Percentiles rank a stretch among this genome's conserved stretches.
These are phyloP conservation scores for Hypoxylon fuscum DNA, from an alignment of 495 filamentous ascomycete genomes.

Conservation along the genomic window DNA sequence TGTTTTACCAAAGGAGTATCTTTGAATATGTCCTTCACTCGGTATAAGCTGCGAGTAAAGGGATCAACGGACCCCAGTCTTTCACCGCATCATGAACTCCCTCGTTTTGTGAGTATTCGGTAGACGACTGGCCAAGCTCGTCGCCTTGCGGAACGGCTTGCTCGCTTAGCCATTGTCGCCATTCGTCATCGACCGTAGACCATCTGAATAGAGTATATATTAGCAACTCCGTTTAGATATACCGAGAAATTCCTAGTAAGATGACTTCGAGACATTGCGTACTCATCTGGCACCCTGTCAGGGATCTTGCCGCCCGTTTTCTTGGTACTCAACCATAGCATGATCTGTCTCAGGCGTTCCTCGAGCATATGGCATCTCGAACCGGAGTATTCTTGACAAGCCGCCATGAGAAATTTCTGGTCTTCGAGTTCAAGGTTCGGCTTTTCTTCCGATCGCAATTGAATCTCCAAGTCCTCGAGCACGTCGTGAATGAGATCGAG, in stretches of 20 bases:
- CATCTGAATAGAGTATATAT: conserved; percentile 29
- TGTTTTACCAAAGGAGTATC: not conserved
- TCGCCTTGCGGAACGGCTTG: conserved; percentile 17
- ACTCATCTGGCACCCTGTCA: conserved; percentile 37
- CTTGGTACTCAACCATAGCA: conserved; percentile 20
- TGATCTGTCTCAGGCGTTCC: conserved; percentile 37
- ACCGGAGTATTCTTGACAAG: conserved; percentile 40
- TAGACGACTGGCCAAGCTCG: not conserved
- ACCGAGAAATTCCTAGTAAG: not conserved
- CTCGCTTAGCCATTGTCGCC: conserved; percentile 41
- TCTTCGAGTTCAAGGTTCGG: conserved; percentile 1
- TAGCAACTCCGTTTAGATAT: not conserved
- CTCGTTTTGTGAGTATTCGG: not conserved
- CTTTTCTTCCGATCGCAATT: not conserved
- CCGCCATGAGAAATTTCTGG: conserved; percentile 27
- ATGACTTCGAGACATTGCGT: conserved; percentile 7
- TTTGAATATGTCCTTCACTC: not conserved
- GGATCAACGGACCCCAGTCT: conserved; percentile 29
- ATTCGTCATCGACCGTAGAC: conserved; percentile 32
- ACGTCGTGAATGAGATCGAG: conserved; percentile 33
- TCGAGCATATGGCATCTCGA: conserved; percentile 35
- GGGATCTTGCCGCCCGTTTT: conserved; percentile 25
- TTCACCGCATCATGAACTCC: conserved; percentile 1
- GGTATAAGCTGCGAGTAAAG: conserved; percentile 15
- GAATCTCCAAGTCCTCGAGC: conserved; percentile 23